A percentile compares a stretch with the other conserved stretches of the same genome.
Conservation (phyloP, 2,329 filamentous ascomycete species). For the Chaetomiaceae sp. region DNA sequence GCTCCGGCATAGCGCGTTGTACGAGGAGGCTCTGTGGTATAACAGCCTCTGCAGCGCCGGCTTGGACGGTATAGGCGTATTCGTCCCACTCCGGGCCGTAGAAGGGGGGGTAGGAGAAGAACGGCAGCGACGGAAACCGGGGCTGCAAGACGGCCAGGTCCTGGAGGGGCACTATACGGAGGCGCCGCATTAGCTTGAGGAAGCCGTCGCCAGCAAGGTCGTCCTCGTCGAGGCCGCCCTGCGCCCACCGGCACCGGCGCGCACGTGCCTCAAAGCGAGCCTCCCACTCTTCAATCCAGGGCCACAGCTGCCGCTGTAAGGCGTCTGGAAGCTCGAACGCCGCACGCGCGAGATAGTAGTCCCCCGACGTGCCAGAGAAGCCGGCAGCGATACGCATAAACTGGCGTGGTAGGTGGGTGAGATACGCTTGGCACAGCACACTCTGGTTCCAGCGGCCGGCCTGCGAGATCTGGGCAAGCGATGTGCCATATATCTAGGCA, state of each 20-base stretch:
- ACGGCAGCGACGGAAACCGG: background rate
- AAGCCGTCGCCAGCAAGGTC: constrained; percentile 1
- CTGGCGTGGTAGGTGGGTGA: background rate
- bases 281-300: constrained; percentile 7
- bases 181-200: constrained; percentile 1
- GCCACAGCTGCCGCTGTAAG: constrained; percentile 2
- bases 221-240: constrained; percentile 7
- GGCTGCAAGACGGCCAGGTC: constrained; percentile 1
- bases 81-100: background rate
- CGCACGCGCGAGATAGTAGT: background rate
- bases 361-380: background rate
- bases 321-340: background rate
- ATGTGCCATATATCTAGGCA: background rate
- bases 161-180: background rate
- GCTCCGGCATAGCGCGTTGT: background rate
- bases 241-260: background rate
- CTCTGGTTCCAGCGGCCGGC: constrained; percentile 7
- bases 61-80: background rate
- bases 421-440: constrained; percentile 2
- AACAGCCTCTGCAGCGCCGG: background rate
- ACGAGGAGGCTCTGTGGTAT: background rate
- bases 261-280: constrained; percentile 3
- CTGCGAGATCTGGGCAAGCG: constrained; percentile 1
- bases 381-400: background rate
- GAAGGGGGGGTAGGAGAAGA: background rate